A percentile compares a stretch with the other conserved stretches of the same genome.
Evolutionary conservation across 495 filamentous ascomycete species (phyloP).

Genomic region (Lasiosphaeria ovina): DNA sequence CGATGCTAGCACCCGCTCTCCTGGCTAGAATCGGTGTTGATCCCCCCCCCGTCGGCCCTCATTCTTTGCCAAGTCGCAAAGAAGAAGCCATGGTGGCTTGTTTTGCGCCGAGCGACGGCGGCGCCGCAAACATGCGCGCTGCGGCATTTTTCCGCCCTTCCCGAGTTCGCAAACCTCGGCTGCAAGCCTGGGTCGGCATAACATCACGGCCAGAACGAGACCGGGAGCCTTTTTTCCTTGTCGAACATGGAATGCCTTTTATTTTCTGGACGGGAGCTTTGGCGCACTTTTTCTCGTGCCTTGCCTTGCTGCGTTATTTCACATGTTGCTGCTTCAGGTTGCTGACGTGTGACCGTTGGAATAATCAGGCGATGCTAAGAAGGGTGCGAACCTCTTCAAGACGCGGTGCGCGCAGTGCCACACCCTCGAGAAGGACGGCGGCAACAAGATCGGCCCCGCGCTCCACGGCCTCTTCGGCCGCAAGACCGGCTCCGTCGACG

Average conservation of each 20-base stretch:
- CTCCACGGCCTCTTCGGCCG: conserved; percentile 97
- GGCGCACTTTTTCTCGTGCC: no score
- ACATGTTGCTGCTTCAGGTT: background rate
- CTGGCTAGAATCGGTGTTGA: background rate
- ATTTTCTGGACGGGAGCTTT: no score
- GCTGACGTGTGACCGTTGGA: conserved; percentile 32
- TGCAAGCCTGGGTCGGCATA: no score
- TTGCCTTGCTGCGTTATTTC: no score
- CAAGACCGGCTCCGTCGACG: conserved; percentile 84
- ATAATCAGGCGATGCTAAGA: conserved; percentile 81
- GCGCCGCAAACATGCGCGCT: background rate
- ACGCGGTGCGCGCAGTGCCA: conserved; percentile 99
- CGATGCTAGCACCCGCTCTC: conserved; percentile 2
- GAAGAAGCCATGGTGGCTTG: no score
- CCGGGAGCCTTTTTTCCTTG: no score
- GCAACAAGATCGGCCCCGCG: conserved; percentile 97
- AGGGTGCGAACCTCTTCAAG: conserved; percentile 99
- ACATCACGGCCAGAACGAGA: no score
- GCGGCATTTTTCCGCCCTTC: conserved; percentile 10
- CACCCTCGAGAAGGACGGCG: conserved; percentile 79
- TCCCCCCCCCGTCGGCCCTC: background rate
- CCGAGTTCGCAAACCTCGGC: background rate
- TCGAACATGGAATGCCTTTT: no score
- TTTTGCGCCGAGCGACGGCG: no score
- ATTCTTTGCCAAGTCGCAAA: background rate